Conservation (phyloP, 106 monocot species). For the Phalaenopsis aphrodite region DNA sequence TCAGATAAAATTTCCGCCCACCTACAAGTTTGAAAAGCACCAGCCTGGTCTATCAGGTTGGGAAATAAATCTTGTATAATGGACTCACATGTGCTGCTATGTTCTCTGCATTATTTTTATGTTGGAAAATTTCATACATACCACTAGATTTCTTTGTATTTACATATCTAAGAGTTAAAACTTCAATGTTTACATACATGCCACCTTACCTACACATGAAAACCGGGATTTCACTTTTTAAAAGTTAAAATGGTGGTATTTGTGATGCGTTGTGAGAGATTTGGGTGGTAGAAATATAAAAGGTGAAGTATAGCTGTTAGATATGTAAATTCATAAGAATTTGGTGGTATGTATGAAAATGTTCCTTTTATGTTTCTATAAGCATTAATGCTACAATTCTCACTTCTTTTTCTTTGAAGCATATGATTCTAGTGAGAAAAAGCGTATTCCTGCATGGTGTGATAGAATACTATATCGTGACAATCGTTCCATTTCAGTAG, state of each 20-base stretch:
- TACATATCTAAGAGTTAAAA: too few relatives aligned
- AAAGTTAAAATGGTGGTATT: too few relatives aligned
- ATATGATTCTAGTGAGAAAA: slow-evolving; percentile 83
- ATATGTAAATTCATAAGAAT: too few relatives aligned
- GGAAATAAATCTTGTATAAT: background rate
- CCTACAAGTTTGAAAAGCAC: slow-evolving; percentile 72
- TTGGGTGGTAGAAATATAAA: too few relatives aligned
- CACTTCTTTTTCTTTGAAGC: slow-evolving; percentile 20
- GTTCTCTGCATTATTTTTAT: background rate
- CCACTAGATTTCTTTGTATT: too few relatives aligned
- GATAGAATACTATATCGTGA: slow-evolving; percentile 78
- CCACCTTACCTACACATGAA: too few relatives aligned
- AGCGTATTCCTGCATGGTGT: slow-evolving; percentile 81
- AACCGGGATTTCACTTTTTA: too few relatives aligned
- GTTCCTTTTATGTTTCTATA: background rate
- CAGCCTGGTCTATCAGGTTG: slow-evolving; percentile 51
- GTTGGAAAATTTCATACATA: too few relatives aligned
- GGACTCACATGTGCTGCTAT: background rate
- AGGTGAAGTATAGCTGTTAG: too few relatives aligned
- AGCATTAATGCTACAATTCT: background rate
- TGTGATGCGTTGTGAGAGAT: too few relatives aligned
- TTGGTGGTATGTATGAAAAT: too few relatives aligned
- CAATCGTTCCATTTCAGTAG: slow-evolving; percentile 41
- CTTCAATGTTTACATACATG: too few relatives aligned
- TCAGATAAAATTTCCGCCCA: slow-evolving; percentile 59